Conservation (phyloP, 495 filamentous ascomycete genomes). For the Penicillium fimorum region DNA sequence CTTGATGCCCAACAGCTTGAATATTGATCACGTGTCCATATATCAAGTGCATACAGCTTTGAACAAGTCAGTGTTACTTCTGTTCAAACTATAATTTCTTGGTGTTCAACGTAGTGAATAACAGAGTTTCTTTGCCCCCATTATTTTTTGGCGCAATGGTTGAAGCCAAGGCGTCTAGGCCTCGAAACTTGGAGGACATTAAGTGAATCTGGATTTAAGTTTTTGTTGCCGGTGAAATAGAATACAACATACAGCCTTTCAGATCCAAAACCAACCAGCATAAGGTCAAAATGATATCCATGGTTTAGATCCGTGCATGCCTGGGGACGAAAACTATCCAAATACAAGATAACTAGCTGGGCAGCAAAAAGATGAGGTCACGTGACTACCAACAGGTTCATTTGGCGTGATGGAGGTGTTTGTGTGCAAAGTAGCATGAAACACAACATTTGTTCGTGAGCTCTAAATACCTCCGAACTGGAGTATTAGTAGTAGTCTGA, state of each 20-base stretch:
- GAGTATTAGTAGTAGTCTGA: no score
- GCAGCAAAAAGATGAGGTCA: no score
- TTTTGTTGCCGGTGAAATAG: no score
- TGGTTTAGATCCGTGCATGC: background rate
- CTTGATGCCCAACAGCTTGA: background rate
- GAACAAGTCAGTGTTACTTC: background rate
- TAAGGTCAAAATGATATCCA: background rate
- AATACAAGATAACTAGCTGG: no score
- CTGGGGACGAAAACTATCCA: no score
- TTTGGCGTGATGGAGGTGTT: no score
- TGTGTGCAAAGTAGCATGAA: no score
- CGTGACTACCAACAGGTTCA: no score
- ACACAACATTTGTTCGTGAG: no score
- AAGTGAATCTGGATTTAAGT: no score
- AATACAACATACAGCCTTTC: background rate
- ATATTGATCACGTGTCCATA: background rate
- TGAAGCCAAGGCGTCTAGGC: conserved; percentile 1
- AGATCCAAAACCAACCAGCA: background rate
- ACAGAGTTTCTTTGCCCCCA: background rate
- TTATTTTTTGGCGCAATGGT: background rate
- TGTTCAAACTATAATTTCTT: background rate
- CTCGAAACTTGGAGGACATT: background rate
- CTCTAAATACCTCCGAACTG: no score
- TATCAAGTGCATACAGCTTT: background rate
- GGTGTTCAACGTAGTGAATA: background rate